These are phyloP conservation scores for Fusarium drepaniforme DNA, from an alignment of 2,329 filamentous ascomycete genomes.

Conservation along the genomic window DNA sequence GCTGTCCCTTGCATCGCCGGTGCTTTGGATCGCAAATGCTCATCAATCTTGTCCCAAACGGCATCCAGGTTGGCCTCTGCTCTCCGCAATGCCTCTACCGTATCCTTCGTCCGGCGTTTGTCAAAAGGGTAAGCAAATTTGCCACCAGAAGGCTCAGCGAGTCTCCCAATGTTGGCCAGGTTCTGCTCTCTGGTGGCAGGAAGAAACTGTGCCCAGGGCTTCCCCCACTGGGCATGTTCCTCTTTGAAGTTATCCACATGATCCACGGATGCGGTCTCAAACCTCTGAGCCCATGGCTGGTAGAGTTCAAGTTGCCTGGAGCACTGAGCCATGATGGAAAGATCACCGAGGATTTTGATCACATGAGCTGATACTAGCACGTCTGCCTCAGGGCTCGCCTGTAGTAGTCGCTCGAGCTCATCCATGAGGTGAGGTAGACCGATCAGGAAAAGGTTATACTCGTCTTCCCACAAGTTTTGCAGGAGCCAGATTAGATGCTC, in stretches of 20 bases:
- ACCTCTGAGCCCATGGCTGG: slow-evolving; percentile 61
- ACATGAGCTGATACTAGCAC: slow-evolving; percentile 54
- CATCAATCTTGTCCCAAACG: slow-evolving; percentile 23
- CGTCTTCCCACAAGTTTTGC: slow-evolving; percentile 53
- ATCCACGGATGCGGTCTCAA: slow-evolving; percentile 47
- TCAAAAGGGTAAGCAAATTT: slow-evolving; percentile 59
- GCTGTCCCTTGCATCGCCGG: slow-evolving; percentile 42
- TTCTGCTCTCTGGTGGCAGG: slow-evolving; percentile 25
- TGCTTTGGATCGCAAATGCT: slow-evolving; percentile 13
- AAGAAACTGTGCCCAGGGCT: slow-evolving; percentile 23
- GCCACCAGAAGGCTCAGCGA: slow-evolving; percentile 50
- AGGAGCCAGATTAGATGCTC: slow-evolving; percentile 53
- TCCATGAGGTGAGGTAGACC: slow-evolving; percentile 56
- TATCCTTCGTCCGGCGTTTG: slow-evolving; percentile 60
- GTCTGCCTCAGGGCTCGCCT: slow-evolving; percentile 50
- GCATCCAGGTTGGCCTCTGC: slow-evolving; percentile 59
- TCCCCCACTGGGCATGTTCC: slow-evolving; percentile 37
- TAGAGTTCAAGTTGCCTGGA: slow-evolving; percentile 58
- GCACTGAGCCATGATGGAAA: slow-evolving; percentile 60
- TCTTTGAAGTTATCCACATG: slow-evolving; percentile 41
- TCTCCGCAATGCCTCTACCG: slow-evolving; percentile 54
- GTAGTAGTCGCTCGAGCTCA: slow-evolving; percentile 60
- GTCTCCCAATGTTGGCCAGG: slow-evolving; percentile 16
- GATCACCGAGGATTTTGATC: slow-evolving; percentile 53
- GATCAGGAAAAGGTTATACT: slow-evolving; percentile 45